phyloP scores from a whole-genome alignment of 1,284 basidiomycete species.

The Ustilago xerochloae region DNA sequence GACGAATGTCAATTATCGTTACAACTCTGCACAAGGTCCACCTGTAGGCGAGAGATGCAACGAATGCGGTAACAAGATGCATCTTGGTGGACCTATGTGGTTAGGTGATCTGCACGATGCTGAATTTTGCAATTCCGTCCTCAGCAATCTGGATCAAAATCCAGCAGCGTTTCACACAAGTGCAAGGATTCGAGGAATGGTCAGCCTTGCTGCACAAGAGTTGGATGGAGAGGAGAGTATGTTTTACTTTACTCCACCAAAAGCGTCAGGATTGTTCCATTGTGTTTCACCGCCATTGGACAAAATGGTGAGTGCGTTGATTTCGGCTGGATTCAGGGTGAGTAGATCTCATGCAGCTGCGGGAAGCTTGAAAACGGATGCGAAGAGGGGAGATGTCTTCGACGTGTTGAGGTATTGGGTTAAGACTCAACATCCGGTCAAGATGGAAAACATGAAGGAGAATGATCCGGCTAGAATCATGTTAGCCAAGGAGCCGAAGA shows the following conservation, averaged over 20 bases:
- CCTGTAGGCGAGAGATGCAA: conserved; percentile 77
- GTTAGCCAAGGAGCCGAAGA: conserved; percentile 72
- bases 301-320: conserved; percentile 78
- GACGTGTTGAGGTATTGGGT: conserved; percentile 88
- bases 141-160: conserved; percentile 77
- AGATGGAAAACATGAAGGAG: conserved; percentile 74
- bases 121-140: conserved; percentile 78
- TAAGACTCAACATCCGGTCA: conserved; percentile 76
- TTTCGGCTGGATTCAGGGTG: conserved; percentile 84
- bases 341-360: conserved; percentile 89
- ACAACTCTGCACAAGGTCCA: conserved; percentile 76
- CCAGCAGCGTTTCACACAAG: conserved; percentile 77
- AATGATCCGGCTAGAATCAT: conserved; percentile 77
- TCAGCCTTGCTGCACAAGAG: conserved; percentile 87
- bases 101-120: conserved; percentile 84
- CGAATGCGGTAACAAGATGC: conserved; percentile 76
- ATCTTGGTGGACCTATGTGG: conserved; percentile 94
- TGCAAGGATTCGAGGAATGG: conserved; percentile 92
- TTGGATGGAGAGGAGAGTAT: conserved; percentile 72
- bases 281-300: conserved; percentile 69
- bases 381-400: conserved; percentile 78
- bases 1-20: conserved; percentile 71
- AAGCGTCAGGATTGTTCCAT: conserved; percentile 84
- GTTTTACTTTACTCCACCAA: conserved; percentile 92
- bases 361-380: conserved; percentile 91